Evolutionary conservation across 2,329 filamentous ascomycete species (phyloP).

Genomic region (Capronia epimyces): DNA sequence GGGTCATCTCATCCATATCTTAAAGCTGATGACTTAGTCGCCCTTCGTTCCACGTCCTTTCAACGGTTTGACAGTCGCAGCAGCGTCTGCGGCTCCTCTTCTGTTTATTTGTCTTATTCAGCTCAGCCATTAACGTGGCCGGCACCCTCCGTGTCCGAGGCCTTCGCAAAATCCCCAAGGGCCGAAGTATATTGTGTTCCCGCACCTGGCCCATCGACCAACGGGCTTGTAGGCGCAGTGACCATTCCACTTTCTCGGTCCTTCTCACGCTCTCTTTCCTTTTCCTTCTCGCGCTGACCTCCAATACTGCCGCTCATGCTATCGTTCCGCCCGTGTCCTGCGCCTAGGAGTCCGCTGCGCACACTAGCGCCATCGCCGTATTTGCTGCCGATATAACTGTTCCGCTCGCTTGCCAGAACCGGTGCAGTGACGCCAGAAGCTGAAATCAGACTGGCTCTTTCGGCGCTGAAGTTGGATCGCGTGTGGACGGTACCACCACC

Average conservation of each 20-base stretch:
- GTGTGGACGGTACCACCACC: constrained; percentile 43
- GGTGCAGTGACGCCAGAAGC: constrained; percentile 60
- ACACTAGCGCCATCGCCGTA: constrained; percentile 68
- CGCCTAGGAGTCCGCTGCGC: constrained; percentile 70
- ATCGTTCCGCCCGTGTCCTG: constrained; percentile 41
- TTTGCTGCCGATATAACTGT: constrained; percentile 67
- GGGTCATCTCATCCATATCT: no score
- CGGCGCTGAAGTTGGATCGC: constrained; percentile 51
- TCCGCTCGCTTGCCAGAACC: constrained; percentile 66
- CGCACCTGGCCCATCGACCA: constrained; percentile 16
- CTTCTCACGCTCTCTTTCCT: constrained; percentile 6
- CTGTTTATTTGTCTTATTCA: no score
- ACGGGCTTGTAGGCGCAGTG: constrained; percentile 26
- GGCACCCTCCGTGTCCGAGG: constrained; percentile 6
- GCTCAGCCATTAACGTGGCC: background rate
- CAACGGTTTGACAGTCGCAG: no score
- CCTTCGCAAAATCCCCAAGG: constrained; percentile 8
- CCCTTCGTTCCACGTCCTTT: no score
- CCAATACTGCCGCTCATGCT: constrained; percentile 26
- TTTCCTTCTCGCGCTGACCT: constrained; percentile 13
- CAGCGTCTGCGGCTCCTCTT: no score
- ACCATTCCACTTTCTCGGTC: constrained; percentile 21
- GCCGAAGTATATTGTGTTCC: constrained; percentile 9
- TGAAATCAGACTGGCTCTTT: constrained; percentile 68
- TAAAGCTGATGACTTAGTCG: no score